These are phyloP conservation scores for Mucor plumbeus DNA, from an alignment of 371 early-diverging fungal species.

Conservation along the genomic window DNA sequence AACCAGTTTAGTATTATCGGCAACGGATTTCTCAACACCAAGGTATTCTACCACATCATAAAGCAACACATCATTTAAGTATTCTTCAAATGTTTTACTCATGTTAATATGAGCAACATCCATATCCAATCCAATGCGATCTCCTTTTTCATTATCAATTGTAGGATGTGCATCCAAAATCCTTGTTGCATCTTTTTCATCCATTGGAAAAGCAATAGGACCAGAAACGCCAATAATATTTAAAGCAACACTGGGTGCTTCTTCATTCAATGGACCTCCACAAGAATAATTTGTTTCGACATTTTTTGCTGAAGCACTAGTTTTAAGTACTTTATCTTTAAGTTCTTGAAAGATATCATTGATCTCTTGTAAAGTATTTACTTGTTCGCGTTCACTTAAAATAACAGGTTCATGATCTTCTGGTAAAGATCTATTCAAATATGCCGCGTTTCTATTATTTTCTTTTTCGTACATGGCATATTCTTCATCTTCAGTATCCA, in stretches of 20 bases:
- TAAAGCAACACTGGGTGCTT: slow-evolving; percentile 10
- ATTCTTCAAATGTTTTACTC: slow-evolving; percentile 10
- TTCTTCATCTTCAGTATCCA: slow-evolving; percentile 10
- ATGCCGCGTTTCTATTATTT: not conserved
- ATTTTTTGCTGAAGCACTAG: not conserved
- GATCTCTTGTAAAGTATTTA: not conserved
- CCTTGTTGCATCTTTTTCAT: not conserved
- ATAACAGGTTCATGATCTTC: slow-evolving; percentile 19
- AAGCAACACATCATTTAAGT: not conserved
- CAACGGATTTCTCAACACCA: not conserved
- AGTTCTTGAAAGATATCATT: not conserved
- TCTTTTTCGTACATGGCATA: not conserved
- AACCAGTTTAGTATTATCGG: not conserved
- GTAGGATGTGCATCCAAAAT: not conserved
- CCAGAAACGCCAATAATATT: slow-evolving; percentile 7
- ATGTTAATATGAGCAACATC: not conserved
- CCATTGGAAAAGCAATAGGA: slow-evolving; percentile 13
- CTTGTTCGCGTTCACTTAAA: not conserved
- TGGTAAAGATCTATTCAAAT: slow-evolving; percentile 8
- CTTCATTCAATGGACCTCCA: not conserved
- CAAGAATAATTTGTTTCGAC: slow-evolving; percentile 1
- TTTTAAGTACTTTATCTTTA: not conserved
- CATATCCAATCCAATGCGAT: not conserved
- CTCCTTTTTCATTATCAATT: not conserved
- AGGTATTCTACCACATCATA: not conserved